phyloP scores from a whole-genome alignment of 352 stramenopile species.

The Pythium folliculosum region DNA sequence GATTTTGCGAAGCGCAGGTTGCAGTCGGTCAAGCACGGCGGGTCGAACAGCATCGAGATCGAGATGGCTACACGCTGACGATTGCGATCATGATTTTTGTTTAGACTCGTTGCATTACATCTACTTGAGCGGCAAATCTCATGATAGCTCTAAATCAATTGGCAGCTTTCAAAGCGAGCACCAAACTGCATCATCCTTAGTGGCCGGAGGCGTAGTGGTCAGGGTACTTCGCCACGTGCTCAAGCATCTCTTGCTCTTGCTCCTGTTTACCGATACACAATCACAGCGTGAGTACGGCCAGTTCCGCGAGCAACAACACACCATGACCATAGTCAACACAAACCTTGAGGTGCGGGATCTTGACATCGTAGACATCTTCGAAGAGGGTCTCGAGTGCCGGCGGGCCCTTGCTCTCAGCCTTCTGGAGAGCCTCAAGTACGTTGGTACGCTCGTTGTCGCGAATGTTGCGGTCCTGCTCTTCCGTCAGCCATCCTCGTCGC shows the following conservation, averaged over 20 bases:
- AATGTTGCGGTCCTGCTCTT: conserved; percentile 82
- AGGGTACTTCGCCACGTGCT: conserved; percentile 93
- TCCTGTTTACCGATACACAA: conserved; percentile 40
- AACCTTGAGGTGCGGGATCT: conserved; percentile 91
- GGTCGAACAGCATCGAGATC: background rate
- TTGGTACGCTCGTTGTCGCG: conserved; percentile 92
- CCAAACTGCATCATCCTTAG: conserved; percentile 25
- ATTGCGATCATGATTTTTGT: background rate
- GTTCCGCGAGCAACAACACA: no score
- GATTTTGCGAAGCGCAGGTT: conserved; percentile 62
- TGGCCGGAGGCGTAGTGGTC: conserved; percentile 80
- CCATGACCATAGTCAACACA: background rate
- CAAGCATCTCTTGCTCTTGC: conserved; percentile 92
- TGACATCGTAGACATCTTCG: conserved; percentile 96
- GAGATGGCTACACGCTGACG: conserved; percentile 25
- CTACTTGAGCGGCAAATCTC: background rate
- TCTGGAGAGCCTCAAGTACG: conserved; percentile 81
- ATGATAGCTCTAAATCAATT: conserved; percentile 17
- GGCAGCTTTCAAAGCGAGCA: background rate
- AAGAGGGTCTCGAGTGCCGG: conserved; percentile 94
- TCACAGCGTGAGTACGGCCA: no score
- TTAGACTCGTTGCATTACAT: background rate
- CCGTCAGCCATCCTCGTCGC: conserved; percentile 88
- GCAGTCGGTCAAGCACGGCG: conserved; percentile 18
- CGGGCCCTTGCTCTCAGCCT: conserved; percentile 90